These are phyloP conservation scores for Pelargonium nanum DNA, from an alignment of 345 rosid genomes.

Conservation along the genomic window DNA sequence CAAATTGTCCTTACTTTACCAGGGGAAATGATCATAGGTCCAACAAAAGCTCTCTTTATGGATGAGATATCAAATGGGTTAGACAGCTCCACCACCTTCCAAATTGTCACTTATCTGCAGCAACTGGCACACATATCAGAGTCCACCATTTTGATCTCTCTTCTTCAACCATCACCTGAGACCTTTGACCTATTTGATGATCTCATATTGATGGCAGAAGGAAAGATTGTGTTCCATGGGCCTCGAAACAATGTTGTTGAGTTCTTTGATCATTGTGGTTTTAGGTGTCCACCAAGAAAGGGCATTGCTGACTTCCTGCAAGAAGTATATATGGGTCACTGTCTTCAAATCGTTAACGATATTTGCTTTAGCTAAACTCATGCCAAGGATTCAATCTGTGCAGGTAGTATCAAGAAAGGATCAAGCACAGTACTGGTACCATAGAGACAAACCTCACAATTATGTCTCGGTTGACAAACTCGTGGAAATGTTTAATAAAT, in stretches of 20 bases:
- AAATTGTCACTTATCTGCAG: conserved; percentile 49
- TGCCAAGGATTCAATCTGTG: no score
- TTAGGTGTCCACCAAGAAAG: conserved; percentile 59
- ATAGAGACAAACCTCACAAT: conserved; percentile 20
- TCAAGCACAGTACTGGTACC: conserved; percentile 55
- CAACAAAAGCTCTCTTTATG: conserved; percentile 59
- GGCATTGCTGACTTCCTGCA: conserved; percentile 69
- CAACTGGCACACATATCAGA: conserved; percentile 50
- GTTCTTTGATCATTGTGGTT: conserved; percentile 57
- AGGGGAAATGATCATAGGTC: conserved; percentile 73
- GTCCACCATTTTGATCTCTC: conserved; percentile 46
- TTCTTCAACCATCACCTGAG: conserved; percentile 78
- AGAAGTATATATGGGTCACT: no score
- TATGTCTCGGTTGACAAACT: conserved; percentile 39
- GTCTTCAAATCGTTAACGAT: no score
- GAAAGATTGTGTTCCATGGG: conserved; percentile 55
- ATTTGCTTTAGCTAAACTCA: no score
- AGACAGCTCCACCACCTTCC: conserved; percentile 68
- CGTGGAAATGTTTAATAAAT: conserved; percentile 24
- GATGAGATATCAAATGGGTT: conserved; percentile 72
- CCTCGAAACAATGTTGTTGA: conserved; percentile 39
- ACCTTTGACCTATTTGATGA: conserved; percentile 69
- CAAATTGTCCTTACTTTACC: background rate
- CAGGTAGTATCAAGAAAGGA: conserved; percentile 55
- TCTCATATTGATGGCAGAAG: conserved; percentile 51